Conservation (phyloP, 352 stramenopile species). For the Phytophthora cryptogea region DNA sequence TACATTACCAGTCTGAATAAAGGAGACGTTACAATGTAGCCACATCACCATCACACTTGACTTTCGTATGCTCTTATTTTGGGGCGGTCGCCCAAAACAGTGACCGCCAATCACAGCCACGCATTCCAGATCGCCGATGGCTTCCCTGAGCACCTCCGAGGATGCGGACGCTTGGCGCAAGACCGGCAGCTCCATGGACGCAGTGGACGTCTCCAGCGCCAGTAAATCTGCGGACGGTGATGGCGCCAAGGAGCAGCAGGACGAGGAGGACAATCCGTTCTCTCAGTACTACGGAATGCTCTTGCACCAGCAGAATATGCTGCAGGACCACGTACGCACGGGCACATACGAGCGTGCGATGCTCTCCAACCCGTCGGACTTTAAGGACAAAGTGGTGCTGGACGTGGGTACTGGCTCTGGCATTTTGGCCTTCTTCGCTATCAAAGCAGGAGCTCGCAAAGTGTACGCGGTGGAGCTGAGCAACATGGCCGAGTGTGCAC, state of each 20-base stretch:
- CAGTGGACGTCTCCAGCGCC: neutral
- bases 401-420: conserved; percentile 99
- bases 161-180: conserved; percentile 15
- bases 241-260: conserved; percentile 24
- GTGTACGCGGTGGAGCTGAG: conserved; percentile 96
- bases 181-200: conserved; percentile 2
- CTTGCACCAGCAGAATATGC: conserved; percentile 99
- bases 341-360: conserved; percentile 98
- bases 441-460: conserved; percentile 96
- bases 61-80: conserved; percentile 1
- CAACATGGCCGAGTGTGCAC: conserved; percentile 97
- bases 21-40: neutral
- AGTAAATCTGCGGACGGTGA: conserved; percentile 1
- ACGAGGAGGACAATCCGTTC: conserved; percentile 90
- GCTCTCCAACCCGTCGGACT: conserved; percentile 94
- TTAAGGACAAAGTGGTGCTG: conserved; percentile 98
- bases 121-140: neutral
- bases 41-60: neutral
- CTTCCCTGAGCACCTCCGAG: conserved; percentile 4
- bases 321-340: conserved; percentile 99
- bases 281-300: conserved; percentile 95
- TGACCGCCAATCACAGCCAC: neutral
- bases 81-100: neutral
- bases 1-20: too few relatives aligned
- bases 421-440: conserved; percentile 99